phyloP scores from a whole-genome alignment of 108 stramenopile species.

The Conticribra weissflogii region DNA sequence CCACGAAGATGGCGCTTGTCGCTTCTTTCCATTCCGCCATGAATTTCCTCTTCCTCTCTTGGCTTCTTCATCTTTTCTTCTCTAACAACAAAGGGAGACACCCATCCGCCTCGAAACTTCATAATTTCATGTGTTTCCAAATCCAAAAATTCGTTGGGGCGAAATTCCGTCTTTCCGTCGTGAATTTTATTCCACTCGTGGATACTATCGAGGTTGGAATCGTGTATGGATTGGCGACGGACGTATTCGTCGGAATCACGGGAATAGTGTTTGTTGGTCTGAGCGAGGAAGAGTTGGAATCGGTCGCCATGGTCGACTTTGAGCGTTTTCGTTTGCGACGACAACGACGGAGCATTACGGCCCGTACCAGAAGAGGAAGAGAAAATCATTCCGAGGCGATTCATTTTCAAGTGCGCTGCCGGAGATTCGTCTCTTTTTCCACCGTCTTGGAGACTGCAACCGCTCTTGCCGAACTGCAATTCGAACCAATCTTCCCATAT shows the following conservation, averaged over 20 bases:
- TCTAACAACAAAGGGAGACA: too few relatives aligned
- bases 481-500: slow-evolving; percentile 26
- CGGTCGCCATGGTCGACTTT: too few relatives aligned
- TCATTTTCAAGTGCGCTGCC: slow-evolving; percentile 3
- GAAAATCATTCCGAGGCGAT: slow-evolving; percentile 46
- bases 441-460: neutral
- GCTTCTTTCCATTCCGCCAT: neutral
- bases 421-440: neutral
- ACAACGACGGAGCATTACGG: too few relatives aligned
- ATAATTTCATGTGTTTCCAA: slow-evolving; percentile 28
- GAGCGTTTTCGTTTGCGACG: too few relatives aligned
- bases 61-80: too few relatives aligned
- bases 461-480: slow-evolving; percentile 5
- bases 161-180: slow-evolving; percentile 30
- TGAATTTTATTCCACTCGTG: slow-evolving; percentile 23
- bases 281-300: slow-evolving; percentile 15
- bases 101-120: slow-evolving; percentile 31
- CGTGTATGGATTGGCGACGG: slow-evolving; percentile 28
- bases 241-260: slow-evolving; percentile 9
- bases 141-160: slow-evolving; percentile 35
- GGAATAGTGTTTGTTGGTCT: slow-evolving; percentile 30
- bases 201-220: slow-evolving; percentile 19
- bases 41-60: too few relatives aligned
- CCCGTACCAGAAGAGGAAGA: slow-evolving; percentile 19
- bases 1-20: neutral